A percentile compares a stretch with the other conserved stretches of the same genome.
Evolutionary conservation across 441 rosid genomes (phyloP).

Genomic region (Raphanus hybrid): DNA sequence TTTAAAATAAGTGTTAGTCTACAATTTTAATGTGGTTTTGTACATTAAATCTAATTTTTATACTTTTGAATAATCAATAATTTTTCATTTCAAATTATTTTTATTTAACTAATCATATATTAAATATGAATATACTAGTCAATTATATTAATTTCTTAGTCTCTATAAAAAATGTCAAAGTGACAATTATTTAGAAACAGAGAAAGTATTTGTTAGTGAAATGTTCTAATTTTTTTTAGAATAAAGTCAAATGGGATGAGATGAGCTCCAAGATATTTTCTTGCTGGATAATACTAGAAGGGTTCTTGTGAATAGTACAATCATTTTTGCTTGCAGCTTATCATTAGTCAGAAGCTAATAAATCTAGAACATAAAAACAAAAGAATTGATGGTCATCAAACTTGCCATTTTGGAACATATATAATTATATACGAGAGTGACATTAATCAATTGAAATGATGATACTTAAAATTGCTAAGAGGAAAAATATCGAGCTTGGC

Average conservation of each 20-base stretch:
- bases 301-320: constrained; percentile 15
- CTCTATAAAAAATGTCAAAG: too few relatives aligned
- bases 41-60: too few relatives aligned
- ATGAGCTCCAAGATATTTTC: constrained; percentile 36
- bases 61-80: too few relatives aligned
- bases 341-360: background rate
- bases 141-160: too few relatives aligned
- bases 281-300: constrained; percentile 16
- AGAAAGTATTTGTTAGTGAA: background rate
- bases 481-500: background rate
- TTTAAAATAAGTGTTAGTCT: too few relatives aligned
- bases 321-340: constrained; percentile 29
- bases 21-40: too few relatives aligned
- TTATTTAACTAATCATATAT: too few relatives aligned
- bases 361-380: constrained; percentile 18
- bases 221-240: constrained; percentile 6
- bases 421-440: background rate
- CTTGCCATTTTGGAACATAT: constrained; percentile 10
- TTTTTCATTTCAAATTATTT: too few relatives aligned
- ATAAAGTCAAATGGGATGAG: constrained; percentile 38
- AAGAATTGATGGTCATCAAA: constrained; percentile 18
- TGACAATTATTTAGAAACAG: too few relatives aligned
- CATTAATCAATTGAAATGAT: constrained; percentile 10
- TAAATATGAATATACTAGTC: too few relatives aligned
- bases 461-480: background rate